A percentile compares a stretch with the other conserved stretches of the same genome.
Evolutionary conservation across 495 filamentous ascomycete genomes (phyloP).

Genomic region (Amorphotheca resinae): DNA sequence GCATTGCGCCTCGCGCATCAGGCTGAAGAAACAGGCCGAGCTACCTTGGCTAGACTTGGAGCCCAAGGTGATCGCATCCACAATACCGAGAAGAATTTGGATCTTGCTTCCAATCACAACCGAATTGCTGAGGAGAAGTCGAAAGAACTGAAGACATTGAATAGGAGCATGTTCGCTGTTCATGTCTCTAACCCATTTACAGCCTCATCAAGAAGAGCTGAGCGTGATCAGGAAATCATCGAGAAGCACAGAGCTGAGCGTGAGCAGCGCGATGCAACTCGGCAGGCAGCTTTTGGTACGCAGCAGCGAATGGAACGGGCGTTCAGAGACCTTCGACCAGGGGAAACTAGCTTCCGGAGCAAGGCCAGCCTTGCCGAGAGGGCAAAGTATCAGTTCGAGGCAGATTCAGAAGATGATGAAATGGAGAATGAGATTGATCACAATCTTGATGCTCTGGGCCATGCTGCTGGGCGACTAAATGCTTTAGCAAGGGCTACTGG

Average conservation of each 20-base stretch:
- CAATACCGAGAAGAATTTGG: constrained; percentile 64
- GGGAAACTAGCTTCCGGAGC: constrained; percentile 12
- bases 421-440: constrained; percentile 64
- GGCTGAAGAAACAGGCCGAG: constrained; percentile 57
- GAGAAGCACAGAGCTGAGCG: constrained; percentile 53
- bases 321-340: constrained; percentile 36
- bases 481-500: constrained; percentile 56
- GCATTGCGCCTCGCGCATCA: constrained; percentile 52
- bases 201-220: constrained; percentile 38
- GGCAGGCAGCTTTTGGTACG: constrained; percentile 47
- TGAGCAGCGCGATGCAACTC: constrained; percentile 52
- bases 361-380: constrained; percentile 52
- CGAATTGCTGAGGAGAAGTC: constrained; percentile 63
- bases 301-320: constrained; percentile 48
- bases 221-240: constrained; percentile 48
- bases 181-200: constrained; percentile 67
- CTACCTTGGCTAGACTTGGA: constrained; percentile 57
- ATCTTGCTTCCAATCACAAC: constrained; percentile 54
- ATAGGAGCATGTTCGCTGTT: constrained; percentile 73
- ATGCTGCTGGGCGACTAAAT: constrained; percentile 51
- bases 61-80: constrained; percentile 66
- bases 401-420: constrained; percentile 61
- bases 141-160: constrained; percentile 61
- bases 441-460: constrained; percentile 47
- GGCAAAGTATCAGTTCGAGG: constrained; percentile 68